Percentiles rank a stretch among this genome's conserved stretches.
phyloP scores from a whole-genome alignment of 345 rosid species.

The Dipteronia sinensis region DNA sequence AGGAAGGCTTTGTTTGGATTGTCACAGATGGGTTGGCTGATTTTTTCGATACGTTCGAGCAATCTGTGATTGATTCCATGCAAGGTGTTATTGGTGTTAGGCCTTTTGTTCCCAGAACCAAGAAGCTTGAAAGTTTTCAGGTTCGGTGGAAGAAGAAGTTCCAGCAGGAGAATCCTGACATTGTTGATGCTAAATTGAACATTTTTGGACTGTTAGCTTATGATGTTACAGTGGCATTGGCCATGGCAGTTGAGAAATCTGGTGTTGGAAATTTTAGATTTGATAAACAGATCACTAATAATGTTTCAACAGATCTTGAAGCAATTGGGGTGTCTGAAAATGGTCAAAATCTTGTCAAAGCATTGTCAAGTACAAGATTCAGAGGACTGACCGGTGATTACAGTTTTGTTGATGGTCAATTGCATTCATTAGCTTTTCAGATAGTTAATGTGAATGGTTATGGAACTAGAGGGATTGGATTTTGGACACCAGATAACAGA shows the following conservation, averaged over 20 bases:
- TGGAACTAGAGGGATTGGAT: slow-evolving; percentile 40
- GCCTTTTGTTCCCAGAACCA: slow-evolving; percentile 30
- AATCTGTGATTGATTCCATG: slow-evolving; percentile 30
- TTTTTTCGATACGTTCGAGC: slow-evolving; percentile 12
- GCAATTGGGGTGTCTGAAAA: slow-evolving; percentile 40
- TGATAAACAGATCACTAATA: slow-evolving; percentile 1
- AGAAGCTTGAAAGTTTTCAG: slow-evolving; percentile 25
- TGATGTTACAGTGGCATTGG: slow-evolving; percentile 52
- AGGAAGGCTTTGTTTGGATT: slow-evolving; percentile 51
- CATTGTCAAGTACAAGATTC: slow-evolving; percentile 36
- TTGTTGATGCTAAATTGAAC: slow-evolving; percentile 27
- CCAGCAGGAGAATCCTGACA: slow-evolving; percentile 14
- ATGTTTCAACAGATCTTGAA: slow-evolving; percentile 36
- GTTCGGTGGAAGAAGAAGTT: slow-evolving; percentile 40
- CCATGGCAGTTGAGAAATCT: slow-evolving; percentile 51
- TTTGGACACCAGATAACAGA: slow-evolving; percentile 38
- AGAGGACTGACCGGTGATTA: slow-evolving; percentile 50
- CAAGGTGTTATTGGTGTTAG: slow-evolving; percentile 51
- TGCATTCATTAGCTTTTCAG: slow-evolving; percentile 37
- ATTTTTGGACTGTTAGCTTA: slow-evolving; percentile 51
- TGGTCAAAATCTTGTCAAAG: slow-evolving; percentile 40
- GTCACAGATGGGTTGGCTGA: slow-evolving; percentile 39
- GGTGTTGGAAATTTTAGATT: slow-evolving; percentile 26
- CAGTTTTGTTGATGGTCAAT: slow-evolving; percentile 33
- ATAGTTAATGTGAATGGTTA: slow-evolving; percentile 44